Evolutionary conservation across 1,284 basidiomycete genomes (phyloP), one percentile per base, ranked within the genome.

Genomic region (Violaceomyces palustris): DNA sequence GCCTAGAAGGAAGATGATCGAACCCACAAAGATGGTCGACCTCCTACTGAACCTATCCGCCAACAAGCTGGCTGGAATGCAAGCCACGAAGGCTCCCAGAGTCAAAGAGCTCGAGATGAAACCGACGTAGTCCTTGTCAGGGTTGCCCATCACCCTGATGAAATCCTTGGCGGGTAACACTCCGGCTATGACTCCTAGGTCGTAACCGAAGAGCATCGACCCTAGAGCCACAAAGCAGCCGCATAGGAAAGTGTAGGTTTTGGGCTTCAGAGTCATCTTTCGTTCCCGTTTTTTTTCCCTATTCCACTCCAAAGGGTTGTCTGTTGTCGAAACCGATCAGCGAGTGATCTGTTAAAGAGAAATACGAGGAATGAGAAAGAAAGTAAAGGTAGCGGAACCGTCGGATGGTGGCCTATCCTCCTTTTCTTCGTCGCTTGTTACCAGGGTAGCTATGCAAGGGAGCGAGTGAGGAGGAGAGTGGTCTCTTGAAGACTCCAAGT

Each of bases 221-320:
- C 62, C 69, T 57, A 50, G 71, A 63, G 74, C 76, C 10, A 79
- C 81, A 52, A 83, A 83, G 42, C 81, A 75, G 21, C 81, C 82
- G 60, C 81, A 82, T 6, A 82, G 74, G 77, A 81, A 81, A n/a
- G 80, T 81, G 69, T 82, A 82, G 3, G 68, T 44, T n/a, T n/a
- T n/a, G n/a, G n/a, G n/a, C n/a, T n/a, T n/a, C n/a, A n/a, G n/a
- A n/a, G n/a, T n/a, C n/a, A n/a, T n/a, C n/a, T n/a, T n/a, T n/a
- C n/a, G n/a, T n/a, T n/a, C n/a, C n/a, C n/a, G n/a, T n/a, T n/a
- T n/a, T n/a, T n/a, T n/a, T n/a, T n/a, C n/a, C n/a, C n/a, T n/a
- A n/a, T n/a, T n/a, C n/a, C n/a, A n/a, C n/a, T n/a, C n/a, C n/a
- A n/a, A n/a, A n/a, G n/a, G n/a, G n/a, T n/a, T n/a, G n/a, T n/a